These are phyloP conservation scores for Tuctoria greenei DNA, from an alignment of 176 grass and related monocot species.

Conservation along the genomic window DNA sequence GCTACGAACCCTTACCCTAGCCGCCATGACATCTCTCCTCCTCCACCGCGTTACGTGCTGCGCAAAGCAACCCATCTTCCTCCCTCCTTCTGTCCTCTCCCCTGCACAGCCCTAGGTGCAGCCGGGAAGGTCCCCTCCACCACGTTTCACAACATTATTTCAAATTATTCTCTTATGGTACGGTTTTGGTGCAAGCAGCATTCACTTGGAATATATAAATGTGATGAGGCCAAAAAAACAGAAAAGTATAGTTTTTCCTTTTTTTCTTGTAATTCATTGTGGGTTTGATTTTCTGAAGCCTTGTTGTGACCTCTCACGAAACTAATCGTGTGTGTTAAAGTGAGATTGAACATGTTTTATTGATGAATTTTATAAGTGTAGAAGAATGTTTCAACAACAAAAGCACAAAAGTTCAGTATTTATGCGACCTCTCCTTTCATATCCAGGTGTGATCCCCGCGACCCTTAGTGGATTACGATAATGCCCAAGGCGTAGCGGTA, in stretches of 20 bases:
- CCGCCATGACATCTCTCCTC: no score
- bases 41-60: no score
- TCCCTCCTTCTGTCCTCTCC: no score
- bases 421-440: background rate
- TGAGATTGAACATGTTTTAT: background rate
- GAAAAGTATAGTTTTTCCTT: background rate
- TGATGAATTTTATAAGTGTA: background rate
- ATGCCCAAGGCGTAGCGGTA: no score
- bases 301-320: slow-evolving; percentile 16
- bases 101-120: no score
- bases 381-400: background rate
- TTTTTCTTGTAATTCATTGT: background rate
- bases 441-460: background rate
- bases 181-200: background rate
- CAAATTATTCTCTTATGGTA: background rate
- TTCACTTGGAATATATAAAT: background rate
- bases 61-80: no score
- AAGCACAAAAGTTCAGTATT: background rate
- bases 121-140: no score
- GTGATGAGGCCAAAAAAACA: background rate
- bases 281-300: background rate
- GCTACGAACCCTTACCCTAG: no score
- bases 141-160: no score
- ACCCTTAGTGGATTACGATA: background rate
- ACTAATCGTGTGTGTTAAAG: background rate